phyloP scores from a whole-genome alignment of 163 green algal species.

The Scenedesmus sp. region DNA sequence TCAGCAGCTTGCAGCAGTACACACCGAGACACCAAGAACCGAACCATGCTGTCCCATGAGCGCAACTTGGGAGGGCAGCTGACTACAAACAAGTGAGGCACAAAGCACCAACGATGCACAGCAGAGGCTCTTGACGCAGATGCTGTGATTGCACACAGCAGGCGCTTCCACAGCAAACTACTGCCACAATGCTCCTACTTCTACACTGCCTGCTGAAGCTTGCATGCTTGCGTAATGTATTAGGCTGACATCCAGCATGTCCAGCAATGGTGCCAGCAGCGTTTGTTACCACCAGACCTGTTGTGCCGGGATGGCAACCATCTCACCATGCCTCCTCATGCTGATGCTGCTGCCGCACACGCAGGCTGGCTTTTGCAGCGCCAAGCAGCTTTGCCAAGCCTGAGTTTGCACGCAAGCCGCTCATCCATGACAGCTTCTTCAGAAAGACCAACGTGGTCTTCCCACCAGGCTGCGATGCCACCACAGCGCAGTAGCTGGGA shows the following conservation, averaged over 20 bases:
- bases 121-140: no score
- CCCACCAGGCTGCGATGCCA: slow-evolving; percentile 65
- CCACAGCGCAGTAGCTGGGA: background rate
- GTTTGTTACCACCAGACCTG: background rate
- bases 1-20: slow-evolving; percentile 70
- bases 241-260: no score
- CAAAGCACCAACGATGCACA: no score
- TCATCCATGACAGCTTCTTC: slow-evolving; percentile 83
- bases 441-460: slow-evolving; percentile 79
- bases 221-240: no score
- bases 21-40: slow-evolving; percentile 87
- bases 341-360: background rate
- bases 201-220: no score
- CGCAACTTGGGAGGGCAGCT: slow-evolving; percentile 71
- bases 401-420: slow-evolving; percentile 77
- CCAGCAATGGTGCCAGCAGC: background rate
- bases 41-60: slow-evolving; percentile 75
- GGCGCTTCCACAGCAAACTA: no score
- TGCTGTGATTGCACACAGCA: no score
- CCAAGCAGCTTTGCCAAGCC: slow-evolving; percentile 79
- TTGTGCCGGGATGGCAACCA: no score
- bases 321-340: background rate
- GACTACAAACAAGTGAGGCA: slow-evolving; percentile 65
- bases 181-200: no score
- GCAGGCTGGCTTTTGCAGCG: slow-evolving; percentile 65